Conservation (phyloP, 2,329 filamentous ascomycete genomes). For the Passalora sequoiae region DNA sequence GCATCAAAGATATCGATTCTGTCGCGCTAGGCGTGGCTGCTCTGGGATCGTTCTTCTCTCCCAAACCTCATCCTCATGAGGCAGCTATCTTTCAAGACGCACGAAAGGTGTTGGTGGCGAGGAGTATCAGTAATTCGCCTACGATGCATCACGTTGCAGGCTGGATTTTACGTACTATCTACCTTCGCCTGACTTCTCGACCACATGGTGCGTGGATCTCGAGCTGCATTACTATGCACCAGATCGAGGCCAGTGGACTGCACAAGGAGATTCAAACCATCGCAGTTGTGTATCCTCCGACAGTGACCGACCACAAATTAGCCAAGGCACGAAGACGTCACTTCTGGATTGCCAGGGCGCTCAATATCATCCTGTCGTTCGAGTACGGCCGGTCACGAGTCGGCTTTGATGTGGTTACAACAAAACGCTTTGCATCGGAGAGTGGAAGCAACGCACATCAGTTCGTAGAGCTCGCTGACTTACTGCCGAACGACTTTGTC, state of each 20-base stretch:
- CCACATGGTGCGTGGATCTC: constrained; percentile 55
- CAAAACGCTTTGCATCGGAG: constrained; percentile 32
- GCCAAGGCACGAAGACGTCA: constrained; percentile 29
- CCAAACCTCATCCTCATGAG: constrained; percentile 41
- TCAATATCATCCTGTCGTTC: constrained; percentile 56
- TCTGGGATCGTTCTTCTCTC: constrained; percentile 51
- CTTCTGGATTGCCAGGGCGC: constrained; percentile 51
- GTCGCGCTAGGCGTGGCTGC: constrained; percentile 53
- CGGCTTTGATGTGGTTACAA: constrained; percentile 44
- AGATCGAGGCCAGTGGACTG: constrained; percentile 51
- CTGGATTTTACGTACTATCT: constrained; percentile 53
- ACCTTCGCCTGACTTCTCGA: constrained; percentile 50
- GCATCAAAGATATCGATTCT: constrained; percentile 40
- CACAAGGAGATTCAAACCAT: constrained; percentile 41
- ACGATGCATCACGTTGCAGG: constrained; percentile 40
- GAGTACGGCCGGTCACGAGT: constrained; percentile 54
- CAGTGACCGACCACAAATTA: constrained; percentile 30
- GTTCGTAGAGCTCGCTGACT: constrained; percentile 32
- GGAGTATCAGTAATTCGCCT: constrained; percentile 26
- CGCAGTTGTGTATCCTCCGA: constrained; percentile 31
- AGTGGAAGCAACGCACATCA: constrained; percentile 28
- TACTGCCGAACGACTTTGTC: constrained; percentile 34
- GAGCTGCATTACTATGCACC: constrained; percentile 55
- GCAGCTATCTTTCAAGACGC: constrained; percentile 46
- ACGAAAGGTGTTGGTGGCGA: constrained; percentile 37